phyloP scores from a whole-genome alignment of 2,329 filamentous ascomycete species.

The Xylariomycetidae sp. region DNA sequence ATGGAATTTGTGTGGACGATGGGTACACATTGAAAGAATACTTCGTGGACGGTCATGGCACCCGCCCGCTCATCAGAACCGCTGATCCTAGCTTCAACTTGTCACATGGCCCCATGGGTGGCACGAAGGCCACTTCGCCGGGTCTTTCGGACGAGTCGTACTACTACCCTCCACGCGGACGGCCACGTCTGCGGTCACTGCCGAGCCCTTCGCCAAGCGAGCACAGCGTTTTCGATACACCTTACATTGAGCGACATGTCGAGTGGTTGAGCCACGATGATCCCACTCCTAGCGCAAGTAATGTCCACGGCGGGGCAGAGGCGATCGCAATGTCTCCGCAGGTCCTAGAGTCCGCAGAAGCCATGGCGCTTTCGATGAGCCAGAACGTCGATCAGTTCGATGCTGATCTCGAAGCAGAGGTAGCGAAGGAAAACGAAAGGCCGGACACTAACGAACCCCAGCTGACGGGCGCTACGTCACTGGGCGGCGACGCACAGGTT shows the following conservation, averaged over 20 bases:
- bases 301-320: too few species aligned
- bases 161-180: constrained; percentile 41
- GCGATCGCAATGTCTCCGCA: too few species aligned
- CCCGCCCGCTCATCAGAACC: constrained; percentile 31
- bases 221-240: constrained; percentile 30
- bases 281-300: constrained; percentile 10
- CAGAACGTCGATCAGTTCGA: too few species aligned
- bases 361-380: too few species aligned
- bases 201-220: constrained; percentile 44
- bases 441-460: too few species aligned
- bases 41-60: constrained; percentile 28
- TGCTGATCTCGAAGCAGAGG: constrained; percentile 10
- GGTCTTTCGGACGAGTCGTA: constrained; percentile 34
- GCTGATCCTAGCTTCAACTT: constrained; percentile 38
- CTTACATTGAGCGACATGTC: constrained; percentile 13
- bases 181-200: constrained; percentile 47
- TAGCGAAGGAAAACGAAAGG: too few species aligned
- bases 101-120: constrained; percentile 33
- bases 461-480: constrained; percentile 3
- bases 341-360: too few species aligned
- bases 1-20: constrained; percentile 35
- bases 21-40: constrained; percentile 34
- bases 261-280: constrained; percentile 16
- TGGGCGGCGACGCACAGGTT: constrained; percentile 8
- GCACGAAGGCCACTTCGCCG: constrained; percentile 27